These are phyloP conservation scores for Nidularia sp. DNA, from an alignment of 768 basidiomycete genomes.

Conservation along the genomic window DNA sequence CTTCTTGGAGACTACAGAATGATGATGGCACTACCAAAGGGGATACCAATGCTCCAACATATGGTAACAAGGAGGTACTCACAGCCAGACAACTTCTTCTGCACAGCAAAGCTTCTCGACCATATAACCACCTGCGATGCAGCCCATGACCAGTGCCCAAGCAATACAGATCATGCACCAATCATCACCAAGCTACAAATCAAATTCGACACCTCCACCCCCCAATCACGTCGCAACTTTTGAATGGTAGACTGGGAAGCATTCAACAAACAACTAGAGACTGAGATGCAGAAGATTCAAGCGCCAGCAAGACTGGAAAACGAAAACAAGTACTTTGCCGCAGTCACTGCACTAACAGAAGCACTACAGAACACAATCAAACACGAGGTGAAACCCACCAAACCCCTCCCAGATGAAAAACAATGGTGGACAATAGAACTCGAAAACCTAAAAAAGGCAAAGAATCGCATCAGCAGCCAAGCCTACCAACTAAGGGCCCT, in stretches of 20 bases:
- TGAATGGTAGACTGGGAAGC: constrained; percentile 21
- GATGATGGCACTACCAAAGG: constrained; percentile 25
- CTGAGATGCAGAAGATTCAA: not conserved
- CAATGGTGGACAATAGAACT: constrained; percentile 13
- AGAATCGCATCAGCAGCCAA: not conserved
- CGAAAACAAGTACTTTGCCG: not conserved
- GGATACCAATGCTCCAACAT: constrained; percentile 26
- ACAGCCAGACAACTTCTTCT: constrained; percentile 39
- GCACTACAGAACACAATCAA: not conserved
- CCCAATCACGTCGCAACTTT: constrained; percentile 17
- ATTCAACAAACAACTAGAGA: constrained; percentile 15
- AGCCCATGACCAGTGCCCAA: not conserved
- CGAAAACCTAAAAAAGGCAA: constrained; percentile 3
- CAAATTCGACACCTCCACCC: not conserved
- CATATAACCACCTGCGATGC: constrained; percentile 20
- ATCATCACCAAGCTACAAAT: constrained; percentile 11
- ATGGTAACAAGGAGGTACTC: constrained; percentile 24
- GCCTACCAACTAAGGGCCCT: no score
- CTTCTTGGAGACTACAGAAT: constrained; percentile 19
- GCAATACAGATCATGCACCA: constrained; percentile 35
- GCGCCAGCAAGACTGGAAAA: not conserved
- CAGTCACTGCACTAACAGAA: not conserved
- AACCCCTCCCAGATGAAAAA: constrained; percentile 3
- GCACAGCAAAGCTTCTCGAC: constrained; percentile 9
- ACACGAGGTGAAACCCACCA: not conserved